A percentile compares a stretch with the other conserved stretches of the same genome.
These are phyloP conservation scores for Boechera retrofracta DNA, from an alignment of 345 rosid genomes.

Conservation along the genomic window DNA sequence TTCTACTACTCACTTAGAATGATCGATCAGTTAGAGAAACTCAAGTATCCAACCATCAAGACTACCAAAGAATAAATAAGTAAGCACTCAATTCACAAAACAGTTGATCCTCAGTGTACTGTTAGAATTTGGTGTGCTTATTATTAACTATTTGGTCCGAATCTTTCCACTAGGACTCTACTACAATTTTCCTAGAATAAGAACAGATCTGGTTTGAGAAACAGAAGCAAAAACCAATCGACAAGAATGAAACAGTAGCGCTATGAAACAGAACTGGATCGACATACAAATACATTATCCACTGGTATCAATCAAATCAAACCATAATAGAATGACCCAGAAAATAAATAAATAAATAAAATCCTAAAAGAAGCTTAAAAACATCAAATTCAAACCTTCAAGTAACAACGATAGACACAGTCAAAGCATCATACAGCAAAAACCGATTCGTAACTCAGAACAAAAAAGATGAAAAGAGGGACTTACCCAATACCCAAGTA, in stretches of 20 bases:
- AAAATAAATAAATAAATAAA: too few species aligned
- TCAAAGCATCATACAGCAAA: neutral
- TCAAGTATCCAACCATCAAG: neutral
- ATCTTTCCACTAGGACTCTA: neutral
- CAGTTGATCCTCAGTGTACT: neutral
- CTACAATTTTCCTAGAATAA: neutral
- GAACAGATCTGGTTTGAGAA: neutral
- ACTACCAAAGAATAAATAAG: neutral
- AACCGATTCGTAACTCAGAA: neutral
- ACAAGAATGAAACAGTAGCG: too few species aligned
- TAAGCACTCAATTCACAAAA: neutral
- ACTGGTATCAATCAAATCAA: neutral
- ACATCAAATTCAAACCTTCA: too few species aligned
- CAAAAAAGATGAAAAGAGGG: neutral
- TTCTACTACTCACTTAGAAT: neutral
- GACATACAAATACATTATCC: neutral
- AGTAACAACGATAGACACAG: neutral
- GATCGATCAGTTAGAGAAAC: neutral
- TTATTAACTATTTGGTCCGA: neutral
- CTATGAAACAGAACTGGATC: slow-evolving; percentile 19
- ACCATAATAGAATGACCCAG: neutral
- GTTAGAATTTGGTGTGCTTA: neutral
- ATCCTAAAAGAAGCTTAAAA: too few species aligned
- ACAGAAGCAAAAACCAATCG: too few species aligned
- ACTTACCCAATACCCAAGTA: slow-evolving; percentile 17